Percentiles rank a stretch among this genome's conserved stretches.
These are phyloP conservation scores for Cairneyella variabilis DNA, from an alignment of 495 filamentous ascomycete species.

Conservation along the genomic window DNA sequence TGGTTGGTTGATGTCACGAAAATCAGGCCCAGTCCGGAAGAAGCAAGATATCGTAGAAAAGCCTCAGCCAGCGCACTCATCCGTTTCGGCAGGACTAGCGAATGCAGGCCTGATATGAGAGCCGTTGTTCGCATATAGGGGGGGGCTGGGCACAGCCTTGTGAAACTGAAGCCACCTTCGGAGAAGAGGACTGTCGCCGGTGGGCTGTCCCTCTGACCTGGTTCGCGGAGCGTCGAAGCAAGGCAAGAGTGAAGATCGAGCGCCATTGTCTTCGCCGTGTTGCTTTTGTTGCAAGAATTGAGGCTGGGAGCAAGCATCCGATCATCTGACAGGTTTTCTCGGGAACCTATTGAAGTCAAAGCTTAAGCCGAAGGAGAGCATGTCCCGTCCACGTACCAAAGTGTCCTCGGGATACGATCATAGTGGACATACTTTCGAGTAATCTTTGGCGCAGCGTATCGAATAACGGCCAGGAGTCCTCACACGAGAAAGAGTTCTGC, in stretches of 20 bases:
- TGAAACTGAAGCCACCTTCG: slow-evolving; percentile 2
- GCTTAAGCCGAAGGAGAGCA: too few species aligned
- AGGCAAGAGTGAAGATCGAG: neutral
- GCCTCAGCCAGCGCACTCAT: slow-evolving; percentile 3
- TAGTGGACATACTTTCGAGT: too few species aligned
- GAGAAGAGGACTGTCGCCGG: slow-evolving; percentile 1
- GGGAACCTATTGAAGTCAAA: too few species aligned
- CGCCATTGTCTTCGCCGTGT: neutral
- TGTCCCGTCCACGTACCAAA: too few species aligned
- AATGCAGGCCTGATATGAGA: slow-evolving; percentile 5
- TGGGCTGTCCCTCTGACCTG: slow-evolving; percentile 8
- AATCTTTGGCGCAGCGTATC: neutral
- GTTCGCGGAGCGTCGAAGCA: neutral
- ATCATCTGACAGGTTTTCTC: slow-evolving; percentile 12
- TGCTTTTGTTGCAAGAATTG: too few species aligned
- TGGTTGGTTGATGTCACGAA: slow-evolving; percentile 6
- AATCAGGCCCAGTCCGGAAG: neutral
- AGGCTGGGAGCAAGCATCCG: too few species aligned
- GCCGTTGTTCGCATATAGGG: slow-evolving; percentile 7
- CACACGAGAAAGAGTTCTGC: slow-evolving; percentile 2
- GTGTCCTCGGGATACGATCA: too few species aligned
- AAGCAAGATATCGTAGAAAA: slow-evolving; percentile 1
- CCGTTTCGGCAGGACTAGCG: neutral
- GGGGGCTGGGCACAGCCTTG: slow-evolving; percentile 6
- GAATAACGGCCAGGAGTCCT: neutral